phyloP scores from a whole-genome alignment of 768 basidiomycete genomes.

The Crassisporium funariophilum region DNA sequence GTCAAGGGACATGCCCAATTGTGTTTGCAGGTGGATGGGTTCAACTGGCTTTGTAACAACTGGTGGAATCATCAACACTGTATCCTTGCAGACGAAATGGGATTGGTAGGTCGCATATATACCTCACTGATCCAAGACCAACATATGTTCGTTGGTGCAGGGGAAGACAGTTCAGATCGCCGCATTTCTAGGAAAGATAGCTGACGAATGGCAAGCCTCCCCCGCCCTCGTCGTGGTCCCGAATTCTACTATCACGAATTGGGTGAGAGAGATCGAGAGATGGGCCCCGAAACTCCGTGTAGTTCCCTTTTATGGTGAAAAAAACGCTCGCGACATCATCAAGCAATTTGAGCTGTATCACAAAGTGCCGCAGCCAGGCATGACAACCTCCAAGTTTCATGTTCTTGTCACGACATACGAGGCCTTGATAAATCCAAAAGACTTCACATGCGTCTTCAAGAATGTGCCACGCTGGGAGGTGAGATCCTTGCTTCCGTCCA shows the following conservation, averaged over 20 bases:
- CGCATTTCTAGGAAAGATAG: conserved; percentile 74
- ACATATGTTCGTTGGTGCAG: conserved; percentile 37
- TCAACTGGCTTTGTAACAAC: conserved; percentile 84
- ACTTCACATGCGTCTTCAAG: conserved; percentile 78
- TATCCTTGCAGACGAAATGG: conserved; percentile 98
- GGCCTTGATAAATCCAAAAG: conserved; percentile 65
- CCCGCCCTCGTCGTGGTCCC: conserved; percentile 93
- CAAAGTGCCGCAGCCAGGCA: conserved; percentile 36
- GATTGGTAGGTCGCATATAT: conserved; percentile 53
- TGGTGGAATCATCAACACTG: conserved; percentile 87
- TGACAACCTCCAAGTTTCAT: conserved; percentile 72
- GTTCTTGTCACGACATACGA: conserved; percentile 95
- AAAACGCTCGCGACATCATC: conserved; percentile 77
- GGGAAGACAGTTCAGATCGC: conserved; percentile 94
- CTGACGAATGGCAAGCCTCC: conserved; percentile 55
- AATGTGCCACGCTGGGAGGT: conserved; percentile 88
- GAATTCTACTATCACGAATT: conserved; percentile 94
- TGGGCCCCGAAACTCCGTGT: conserved; percentile 78
- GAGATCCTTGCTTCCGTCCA: neutral
- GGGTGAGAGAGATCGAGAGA: conserved; percentile 92
- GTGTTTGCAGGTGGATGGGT: conserved; percentile 62
- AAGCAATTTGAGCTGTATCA: conserved; percentile 82
- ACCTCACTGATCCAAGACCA: neutral
- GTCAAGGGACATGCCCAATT: neutral
- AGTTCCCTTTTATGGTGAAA: conserved; percentile 86